Evolutionary conservation across 805 yeast species (phyloP), one percentile per base, ranked within the genome.

Genomic region (Ogataea salicorniae): DNA sequence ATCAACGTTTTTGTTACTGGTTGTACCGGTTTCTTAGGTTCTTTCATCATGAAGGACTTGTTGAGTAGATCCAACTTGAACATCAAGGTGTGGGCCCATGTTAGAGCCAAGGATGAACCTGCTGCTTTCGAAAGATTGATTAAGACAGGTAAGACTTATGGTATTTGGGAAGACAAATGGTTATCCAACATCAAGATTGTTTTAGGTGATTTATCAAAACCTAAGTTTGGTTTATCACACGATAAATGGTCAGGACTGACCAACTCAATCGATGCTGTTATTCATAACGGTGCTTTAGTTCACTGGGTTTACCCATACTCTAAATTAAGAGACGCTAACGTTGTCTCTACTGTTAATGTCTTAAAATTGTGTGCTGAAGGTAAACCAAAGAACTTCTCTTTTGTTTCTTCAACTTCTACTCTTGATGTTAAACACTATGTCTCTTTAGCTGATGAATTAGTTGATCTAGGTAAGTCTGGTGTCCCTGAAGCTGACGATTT

Each of bases 251-350:
- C 55, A 1, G 42, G 59, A 7, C 75, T 94, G 49, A 70, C 80
- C 9, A 66, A 77, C 15, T 68, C 72, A 1, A 73, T 92, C 48
- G 99, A 95, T 66, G 83, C 84, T 4, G 82, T 94, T 45, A 79
- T 94, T 52, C 99, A 94, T 67, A 94, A 94, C 58, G 99, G 98
- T 72, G 99, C 99, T 16, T 74, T 91, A 52, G 99, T 94, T 36
- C 99, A 94, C 67, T 94, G 99, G 99, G 97, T 91, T 2, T 94
- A 87, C 66, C 98, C 99, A 26, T 94, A 94, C 69, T 71, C 84
- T 42, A 87, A 87, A 55, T 73, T 94, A 60, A 80, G 98, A 58
- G 96, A 88, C 55, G 94, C 98, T 34, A 94, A 94, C 62, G 99
- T 95, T 33, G 70, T 91, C 49, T 82, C 96, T 39, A 86, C 98